Conservation (phyloP, 139 green algal genomes). For the Coelastrella sp. region DNA sequence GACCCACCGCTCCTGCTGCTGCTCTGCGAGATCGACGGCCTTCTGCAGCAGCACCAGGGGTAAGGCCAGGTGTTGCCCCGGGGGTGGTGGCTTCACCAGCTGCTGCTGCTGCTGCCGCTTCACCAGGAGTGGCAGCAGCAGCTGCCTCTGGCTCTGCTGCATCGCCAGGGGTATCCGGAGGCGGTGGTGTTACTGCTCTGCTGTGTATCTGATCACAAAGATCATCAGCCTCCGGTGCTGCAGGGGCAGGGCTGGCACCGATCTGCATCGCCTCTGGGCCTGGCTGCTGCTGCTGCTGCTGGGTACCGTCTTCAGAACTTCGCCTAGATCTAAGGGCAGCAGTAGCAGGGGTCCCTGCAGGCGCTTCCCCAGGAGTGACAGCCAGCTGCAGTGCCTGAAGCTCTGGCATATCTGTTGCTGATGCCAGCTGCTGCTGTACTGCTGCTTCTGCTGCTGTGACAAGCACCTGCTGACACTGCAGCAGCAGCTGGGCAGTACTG, state of each 20-base stretch:
- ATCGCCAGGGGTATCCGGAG: background rate
- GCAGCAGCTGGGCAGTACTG: background rate
- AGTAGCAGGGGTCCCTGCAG: no score
- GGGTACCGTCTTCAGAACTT: no score
- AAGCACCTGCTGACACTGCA: background rate
- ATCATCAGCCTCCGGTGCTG: background rate
- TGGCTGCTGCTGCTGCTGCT: background rate
- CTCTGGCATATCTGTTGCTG: background rate
- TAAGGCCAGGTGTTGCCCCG: background rate
- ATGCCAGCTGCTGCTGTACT: background rate
- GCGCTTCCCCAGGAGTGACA: no score
- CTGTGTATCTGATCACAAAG: no score
- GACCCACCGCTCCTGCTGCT: background rate
- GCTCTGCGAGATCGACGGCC: background rate
- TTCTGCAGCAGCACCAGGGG: background rate
- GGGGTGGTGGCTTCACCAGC: background rate
- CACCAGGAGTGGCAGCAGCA: no score
- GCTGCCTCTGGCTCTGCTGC: no score
- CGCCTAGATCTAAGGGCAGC: no score
- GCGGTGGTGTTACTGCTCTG: background rate
- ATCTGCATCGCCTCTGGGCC: background rate
- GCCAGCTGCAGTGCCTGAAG: conserved; percentile 3
- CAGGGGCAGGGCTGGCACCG: background rate
- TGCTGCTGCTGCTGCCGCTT: background rate
- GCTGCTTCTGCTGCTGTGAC: background rate